A percentile compares a stretch with the other conserved stretches of the same genome.
phyloP scores from a whole-genome alignment of 331 rosid species.

The Saraca asoca region DNA sequence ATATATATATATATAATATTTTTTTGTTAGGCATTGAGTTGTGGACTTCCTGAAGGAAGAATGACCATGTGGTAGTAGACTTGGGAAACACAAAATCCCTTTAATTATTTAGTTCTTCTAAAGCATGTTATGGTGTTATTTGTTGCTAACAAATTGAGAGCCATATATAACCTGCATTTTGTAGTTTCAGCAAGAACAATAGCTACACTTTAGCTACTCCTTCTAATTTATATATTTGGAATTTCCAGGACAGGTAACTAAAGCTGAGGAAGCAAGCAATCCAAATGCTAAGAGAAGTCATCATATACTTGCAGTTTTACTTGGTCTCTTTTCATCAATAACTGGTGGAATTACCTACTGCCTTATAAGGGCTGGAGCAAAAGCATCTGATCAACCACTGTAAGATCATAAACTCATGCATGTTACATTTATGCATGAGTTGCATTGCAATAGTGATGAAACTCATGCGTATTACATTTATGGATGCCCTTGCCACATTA shows the following conservation, averaged over 20 bases:
- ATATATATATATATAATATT: too few relatives aligned
- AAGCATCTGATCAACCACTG: constrained; percentile 80
- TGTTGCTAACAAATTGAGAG: constrained; percentile 13
- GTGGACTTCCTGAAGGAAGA: not conserved
- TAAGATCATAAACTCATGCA: constrained; percentile 52
- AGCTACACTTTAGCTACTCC: constrained; percentile 18
- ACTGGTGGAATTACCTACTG: constrained; percentile 75
- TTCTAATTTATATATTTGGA: constrained; percentile 40
- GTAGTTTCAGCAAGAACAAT: constrained; percentile 22
- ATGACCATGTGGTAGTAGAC: too few relatives aligned
- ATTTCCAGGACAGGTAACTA: constrained; percentile 53
- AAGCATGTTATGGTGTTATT: too few relatives aligned
- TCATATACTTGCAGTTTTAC: constrained; percentile 46
- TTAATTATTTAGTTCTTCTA: not conserved
- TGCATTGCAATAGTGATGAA: not conserved
- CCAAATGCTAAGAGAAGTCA: constrained; percentile 41
- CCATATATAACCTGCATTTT: constrained; percentile 26
- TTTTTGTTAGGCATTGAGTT: not conserved
- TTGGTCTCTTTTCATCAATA: constrained; percentile 61
- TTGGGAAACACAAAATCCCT: too few relatives aligned
- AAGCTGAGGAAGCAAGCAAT: constrained; percentile 48
- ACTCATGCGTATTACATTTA: constrained; percentile 2
- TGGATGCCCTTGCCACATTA: not conserved
- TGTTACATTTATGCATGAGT: not conserved
- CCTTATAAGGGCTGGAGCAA: constrained; percentile 76